Evolutionary conservation across 257 asterid species (phyloP), one percentile per base, ranked within the genome.

Genomic region (Ligustrum vulgare): DNA sequence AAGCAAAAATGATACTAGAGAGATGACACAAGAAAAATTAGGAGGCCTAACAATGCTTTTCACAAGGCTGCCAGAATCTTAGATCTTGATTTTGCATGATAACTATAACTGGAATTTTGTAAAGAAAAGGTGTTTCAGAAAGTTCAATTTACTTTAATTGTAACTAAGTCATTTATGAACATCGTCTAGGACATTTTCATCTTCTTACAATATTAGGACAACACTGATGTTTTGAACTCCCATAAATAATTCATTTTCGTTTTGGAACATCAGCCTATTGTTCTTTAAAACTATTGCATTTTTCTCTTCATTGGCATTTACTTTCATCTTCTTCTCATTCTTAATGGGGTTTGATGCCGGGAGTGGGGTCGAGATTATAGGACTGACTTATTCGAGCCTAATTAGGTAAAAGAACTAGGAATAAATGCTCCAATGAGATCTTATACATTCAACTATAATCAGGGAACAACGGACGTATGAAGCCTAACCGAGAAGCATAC

Each of bases 401-500:
- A 35, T 22, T 71, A 67, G 60, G 67, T 56, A 67, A 74, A 60
- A 34, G 68, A 69, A 58, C 67, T 36, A 73, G 72, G 75, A 69
- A 76, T 35, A 62, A 63, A 70, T 58, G 71, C 49, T 73, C 77
- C 54, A 37, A 16, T 66, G 45, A 49, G 43, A 75, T 39, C 66
- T 73, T 43, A 35, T 68, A 28, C 8, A 56, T 25, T 72, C 16
- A 71, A 76, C 77, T 71, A 64, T 74, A 75, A 76, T 75, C 79
- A 80, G 80, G 79, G 81, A 69, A 82, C 79, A 77, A 82, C 39
- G 35, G 70, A 71, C 70, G 82, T 56, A 41, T 35, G 73, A 83
- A 87, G 84, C 85, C 88, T 80, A 76, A 85, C 79, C 68, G 91
- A 86, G 91, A 89, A 91, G 97, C 97, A 78, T 91, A 91, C 96